Conservation (phyloP, 148 eudicot genomes). For the Diospyros lotus region DNA sequence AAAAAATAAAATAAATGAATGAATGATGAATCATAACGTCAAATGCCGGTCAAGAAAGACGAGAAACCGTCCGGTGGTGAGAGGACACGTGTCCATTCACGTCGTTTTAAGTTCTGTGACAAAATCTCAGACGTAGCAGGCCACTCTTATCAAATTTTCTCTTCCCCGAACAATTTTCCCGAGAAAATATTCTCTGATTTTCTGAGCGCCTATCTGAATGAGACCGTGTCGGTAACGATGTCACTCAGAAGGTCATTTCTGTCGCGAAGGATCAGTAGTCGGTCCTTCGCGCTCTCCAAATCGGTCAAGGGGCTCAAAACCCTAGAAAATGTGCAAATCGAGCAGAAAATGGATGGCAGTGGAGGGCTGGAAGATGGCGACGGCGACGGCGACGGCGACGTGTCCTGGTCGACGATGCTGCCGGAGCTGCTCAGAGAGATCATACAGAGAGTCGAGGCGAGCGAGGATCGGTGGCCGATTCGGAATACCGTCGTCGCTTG, state of each 20-base stretch:
- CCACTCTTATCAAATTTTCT: no score
- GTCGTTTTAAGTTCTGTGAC: no score
- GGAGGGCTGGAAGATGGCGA: not conserved
- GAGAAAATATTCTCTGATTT: slow-evolving; percentile 4
- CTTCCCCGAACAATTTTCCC: no score
- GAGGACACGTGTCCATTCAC: not conserved
- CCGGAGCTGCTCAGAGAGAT: slow-evolving; percentile 86
- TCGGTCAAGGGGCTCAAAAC: slow-evolving; percentile 29
- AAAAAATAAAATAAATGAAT: not conserved
- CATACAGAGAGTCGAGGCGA: slow-evolving; percentile 58
- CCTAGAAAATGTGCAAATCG: slow-evolving; percentile 1
- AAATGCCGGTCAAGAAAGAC: not conserved
- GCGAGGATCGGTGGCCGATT: slow-evolving; percentile 75
- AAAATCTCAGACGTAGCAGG: no score
- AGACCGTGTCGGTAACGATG: slow-evolving; percentile 27
- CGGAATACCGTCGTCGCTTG: slow-evolving; percentile 70
- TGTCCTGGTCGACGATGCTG: slow-evolving; percentile 48
- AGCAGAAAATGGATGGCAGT: not conserved
- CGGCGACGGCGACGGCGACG: not conserved
- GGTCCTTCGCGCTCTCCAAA: slow-evolving; percentile 53
- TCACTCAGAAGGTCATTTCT: slow-evolving; percentile 52
- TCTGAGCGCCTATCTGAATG: slow-evolving; percentile 16
- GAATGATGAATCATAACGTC: not conserved
- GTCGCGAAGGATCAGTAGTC: slow-evolving; percentile 44
- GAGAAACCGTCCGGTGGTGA: not conserved